These are phyloP conservation scores for Psilocybe cyanescens DNA, from an alignment of 768 basidiomycete species.

Conservation along the genomic window DNA sequence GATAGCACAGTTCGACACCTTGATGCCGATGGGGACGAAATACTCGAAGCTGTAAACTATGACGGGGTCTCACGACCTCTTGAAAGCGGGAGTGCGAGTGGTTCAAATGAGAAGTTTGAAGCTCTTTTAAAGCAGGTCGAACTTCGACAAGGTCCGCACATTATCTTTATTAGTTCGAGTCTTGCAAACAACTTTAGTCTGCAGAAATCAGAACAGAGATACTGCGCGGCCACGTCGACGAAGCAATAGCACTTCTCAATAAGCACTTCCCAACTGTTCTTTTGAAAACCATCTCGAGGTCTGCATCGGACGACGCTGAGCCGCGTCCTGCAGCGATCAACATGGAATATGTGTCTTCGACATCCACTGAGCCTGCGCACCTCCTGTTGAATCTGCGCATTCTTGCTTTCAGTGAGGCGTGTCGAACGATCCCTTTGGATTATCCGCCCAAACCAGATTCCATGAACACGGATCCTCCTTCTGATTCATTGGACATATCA, in stretches of 20 bases:
- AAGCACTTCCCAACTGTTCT: slow-evolving; percentile 79
- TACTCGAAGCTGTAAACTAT: slow-evolving; percentile 30
- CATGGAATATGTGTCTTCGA: slow-evolving; percentile 56
- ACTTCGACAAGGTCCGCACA: slow-evolving; percentile 54
- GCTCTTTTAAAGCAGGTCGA: slow-evolving; percentile 49
- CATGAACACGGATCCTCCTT: slow-evolving; percentile 15
- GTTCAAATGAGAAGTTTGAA: slow-evolving; percentile 25
- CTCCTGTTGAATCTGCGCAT: slow-evolving; percentile 86
- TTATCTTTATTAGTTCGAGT: slow-evolving; percentile 1
- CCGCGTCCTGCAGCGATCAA: slow-evolving; percentile 32
- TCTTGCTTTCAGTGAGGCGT: slow-evolving; percentile 84
- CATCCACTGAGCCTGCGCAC: slow-evolving; percentile 75
- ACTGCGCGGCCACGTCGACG: slow-evolving; percentile 74
- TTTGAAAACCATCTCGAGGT: slow-evolving; percentile 23
- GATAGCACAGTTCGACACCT: slow-evolving; percentile 66
- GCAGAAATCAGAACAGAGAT: slow-evolving; percentile 74
- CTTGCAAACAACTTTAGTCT: neutral
- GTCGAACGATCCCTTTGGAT: slow-evolving; percentile 70
- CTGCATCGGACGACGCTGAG: slow-evolving; percentile 1
- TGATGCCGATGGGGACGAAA: slow-evolving; percentile 74
- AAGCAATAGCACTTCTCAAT: slow-evolving; percentile 69
- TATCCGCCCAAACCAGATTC: slow-evolving; percentile 33
- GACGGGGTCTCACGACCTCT: slow-evolving; percentile 18
- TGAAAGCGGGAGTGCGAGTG: slow-evolving; percentile 6
- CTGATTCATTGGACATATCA: slow-evolving; percentile 5